A percentile compares a stretch with the other conserved stretches of the same genome.
These are phyloP conservation scores for Colletotrichum phormii DNA, from an alignment of 2,329 filamentous ascomycete genomes.

Conservation along the genomic window DNA sequence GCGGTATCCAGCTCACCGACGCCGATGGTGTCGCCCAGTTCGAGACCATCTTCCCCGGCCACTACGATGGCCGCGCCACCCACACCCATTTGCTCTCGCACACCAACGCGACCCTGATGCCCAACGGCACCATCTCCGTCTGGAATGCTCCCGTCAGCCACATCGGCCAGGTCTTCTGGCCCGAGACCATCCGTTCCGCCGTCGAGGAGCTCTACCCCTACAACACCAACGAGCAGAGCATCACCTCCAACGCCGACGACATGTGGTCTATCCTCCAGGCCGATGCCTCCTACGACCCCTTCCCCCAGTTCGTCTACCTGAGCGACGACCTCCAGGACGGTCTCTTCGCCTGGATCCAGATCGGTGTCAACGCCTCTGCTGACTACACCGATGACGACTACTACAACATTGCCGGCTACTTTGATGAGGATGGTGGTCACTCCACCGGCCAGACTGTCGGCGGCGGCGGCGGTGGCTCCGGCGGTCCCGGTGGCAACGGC, in stretches of 20 bases:
- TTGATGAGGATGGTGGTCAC: constrained; percentile 30
- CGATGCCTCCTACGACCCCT: constrained; percentile 59
- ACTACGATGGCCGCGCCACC: constrained; percentile 57
- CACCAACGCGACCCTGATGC: constrained; percentile 46
- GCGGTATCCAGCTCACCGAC: constrained; percentile 54
- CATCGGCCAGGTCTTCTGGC: constrained; percentile 74
- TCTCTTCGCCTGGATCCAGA: constrained; percentile 65
- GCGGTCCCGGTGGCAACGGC: constrained; percentile 15
- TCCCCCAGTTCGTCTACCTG: constrained; percentile 68
- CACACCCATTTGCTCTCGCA: constrained; percentile 61
- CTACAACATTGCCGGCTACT: constrained; percentile 27
- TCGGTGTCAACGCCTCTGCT: constrained; percentile 58
- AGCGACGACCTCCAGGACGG: constrained; percentile 64
- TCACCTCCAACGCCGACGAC: constrained; percentile 66
- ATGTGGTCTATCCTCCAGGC: constrained; percentile 52
- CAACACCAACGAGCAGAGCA: constrained; percentile 54
- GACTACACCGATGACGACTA: constrained; percentile 33
- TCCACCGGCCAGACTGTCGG: constrained; percentile 1
- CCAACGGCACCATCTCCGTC: constrained; percentile 48
- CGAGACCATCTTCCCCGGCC: constrained; percentile 56
- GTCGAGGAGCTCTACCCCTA: constrained; percentile 64
- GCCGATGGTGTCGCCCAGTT: constrained; percentile 56
- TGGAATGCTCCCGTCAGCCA: constrained; percentile 60
- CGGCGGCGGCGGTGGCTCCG: constrained; percentile 17
- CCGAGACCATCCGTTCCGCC: constrained; percentile 64